These are phyloP conservation scores for Moesziomyces sp. DNA, from an alignment of 1,284 basidiomycete genomes.

Conservation along the genomic window DNA sequence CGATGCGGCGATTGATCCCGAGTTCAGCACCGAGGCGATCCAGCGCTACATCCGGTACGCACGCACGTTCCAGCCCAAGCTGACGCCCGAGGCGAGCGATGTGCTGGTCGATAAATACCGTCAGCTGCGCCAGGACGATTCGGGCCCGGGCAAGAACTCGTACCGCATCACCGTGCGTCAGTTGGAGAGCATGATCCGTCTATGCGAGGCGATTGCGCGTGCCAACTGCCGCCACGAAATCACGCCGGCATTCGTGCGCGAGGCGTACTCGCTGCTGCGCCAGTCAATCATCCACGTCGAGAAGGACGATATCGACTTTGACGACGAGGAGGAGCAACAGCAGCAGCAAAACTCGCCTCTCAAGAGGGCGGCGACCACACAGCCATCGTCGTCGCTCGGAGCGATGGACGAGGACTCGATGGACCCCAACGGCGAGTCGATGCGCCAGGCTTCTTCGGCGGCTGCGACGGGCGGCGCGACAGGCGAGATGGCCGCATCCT, in stretches of 20 bases:
- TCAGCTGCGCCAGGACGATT: conserved; percentile 89
- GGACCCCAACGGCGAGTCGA: conserved; percentile 74
- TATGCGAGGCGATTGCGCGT: conserved; percentile 95
- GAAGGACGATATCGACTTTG: conserved; percentile 97
- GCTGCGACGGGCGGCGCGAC: conserved; percentile 46
- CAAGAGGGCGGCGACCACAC: conserved; percentile 4
- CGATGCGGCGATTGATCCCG: conserved; percentile 91
- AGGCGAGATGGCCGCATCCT: conserved; percentile 18
- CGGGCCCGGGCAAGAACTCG: conserved; percentile 82
- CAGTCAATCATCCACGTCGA: conserved; percentile 99
- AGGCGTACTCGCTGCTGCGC: conserved; percentile 90
- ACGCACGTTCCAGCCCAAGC: conserved; percentile 84
- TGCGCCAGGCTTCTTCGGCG: conserved; percentile 63
- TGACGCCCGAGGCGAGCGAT: conserved; percentile 90
- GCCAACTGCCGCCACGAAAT: conserved; percentile 89
- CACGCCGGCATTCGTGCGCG: conserved; percentile 86
- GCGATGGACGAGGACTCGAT: conserved; percentile 68
- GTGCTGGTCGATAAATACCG: conserved; percentile 96
- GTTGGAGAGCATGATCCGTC: conserved; percentile 94
- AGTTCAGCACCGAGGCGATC: conserved; percentile 95
- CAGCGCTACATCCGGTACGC: conserved; percentile 98
- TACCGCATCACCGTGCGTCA: conserved; percentile 97
- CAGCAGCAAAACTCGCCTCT: conserved; percentile 66
- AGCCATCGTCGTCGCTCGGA: conserved; percentile 43
- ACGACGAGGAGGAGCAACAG: conserved; percentile 80